These are phyloP conservation scores for Fusarium devonianum DNA, from an alignment of 2,329 filamentous ascomycete species.

Conservation along the genomic window DNA sequence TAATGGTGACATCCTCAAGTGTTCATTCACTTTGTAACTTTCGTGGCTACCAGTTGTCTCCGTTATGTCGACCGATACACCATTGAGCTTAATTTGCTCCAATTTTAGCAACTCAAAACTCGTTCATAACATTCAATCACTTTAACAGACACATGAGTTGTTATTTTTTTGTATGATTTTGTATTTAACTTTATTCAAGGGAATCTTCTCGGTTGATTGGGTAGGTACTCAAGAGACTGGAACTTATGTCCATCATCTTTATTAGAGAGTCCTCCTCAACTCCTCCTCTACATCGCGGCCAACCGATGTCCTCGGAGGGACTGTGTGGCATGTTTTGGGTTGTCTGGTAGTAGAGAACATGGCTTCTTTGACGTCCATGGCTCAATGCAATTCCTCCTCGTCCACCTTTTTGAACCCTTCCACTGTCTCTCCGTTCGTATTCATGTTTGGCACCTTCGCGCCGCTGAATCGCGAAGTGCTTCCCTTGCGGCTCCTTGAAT, in stretches of 20 bases:
- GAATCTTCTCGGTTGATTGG: slow-evolving; percentile 3
- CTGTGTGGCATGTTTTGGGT: slow-evolving; percentile 20
- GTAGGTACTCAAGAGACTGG: slow-evolving; percentile 18
- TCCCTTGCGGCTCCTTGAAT: slow-evolving; percentile 9
- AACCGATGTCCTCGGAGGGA: slow-evolving; percentile 14
- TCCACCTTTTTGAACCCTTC: slow-evolving; percentile 32
- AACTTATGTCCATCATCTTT: slow-evolving; percentile 16
- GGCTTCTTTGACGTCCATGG: slow-evolving; percentile 6
- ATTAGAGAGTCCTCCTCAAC: slow-evolving; percentile 4
- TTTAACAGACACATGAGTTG: slow-evolving; percentile 31
- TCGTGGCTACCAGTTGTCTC: too few relatives aligned
- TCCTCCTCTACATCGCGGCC: slow-evolving; percentile 15
- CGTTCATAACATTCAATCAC: background rate
- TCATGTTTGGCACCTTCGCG: slow-evolving; percentile 15
- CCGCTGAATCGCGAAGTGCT: slow-evolving; percentile 2
- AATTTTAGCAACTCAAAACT: background rate
- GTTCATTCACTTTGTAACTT: too few relatives aligned
- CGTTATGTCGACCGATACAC: too few relatives aligned
- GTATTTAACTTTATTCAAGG: slow-evolving; percentile 31
- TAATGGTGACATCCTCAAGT: too few relatives aligned
- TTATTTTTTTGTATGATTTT: slow-evolving; percentile 17
- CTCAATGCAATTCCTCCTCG: slow-evolving; percentile 46
- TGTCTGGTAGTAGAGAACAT: slow-evolving; percentile 26
- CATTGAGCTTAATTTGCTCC: too few relatives aligned
- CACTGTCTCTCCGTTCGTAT: slow-evolving; percentile 20